Evolutionary conservation across 2,329 filamentous ascomycete genomes (phyloP).

Genomic region (Pyrenophora graminea): DNA sequence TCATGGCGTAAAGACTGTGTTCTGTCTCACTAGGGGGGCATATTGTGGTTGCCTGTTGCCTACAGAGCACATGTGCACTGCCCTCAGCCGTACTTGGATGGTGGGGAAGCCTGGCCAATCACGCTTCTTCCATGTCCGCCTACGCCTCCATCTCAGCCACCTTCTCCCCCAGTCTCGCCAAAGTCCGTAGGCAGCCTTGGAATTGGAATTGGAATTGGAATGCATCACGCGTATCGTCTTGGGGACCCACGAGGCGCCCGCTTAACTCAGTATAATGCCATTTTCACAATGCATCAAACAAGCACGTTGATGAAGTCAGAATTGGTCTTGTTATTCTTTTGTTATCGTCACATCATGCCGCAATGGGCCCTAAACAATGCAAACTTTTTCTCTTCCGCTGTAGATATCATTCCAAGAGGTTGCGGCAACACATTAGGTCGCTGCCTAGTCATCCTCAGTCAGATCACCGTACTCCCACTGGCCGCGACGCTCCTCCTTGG

Average conservation of each 20-base stretch:
- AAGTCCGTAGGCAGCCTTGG: too few species aligned
- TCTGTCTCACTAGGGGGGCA: constrained; percentile 31
- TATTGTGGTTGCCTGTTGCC: constrained; percentile 35
- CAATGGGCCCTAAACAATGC: neutral
- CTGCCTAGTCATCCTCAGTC: constrained; percentile 61
- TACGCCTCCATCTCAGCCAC: constrained; percentile 5
- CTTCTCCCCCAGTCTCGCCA: too few species aligned
- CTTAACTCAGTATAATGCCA: too few species aligned
- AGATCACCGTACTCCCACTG: constrained; percentile 99
- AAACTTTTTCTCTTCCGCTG: neutral
- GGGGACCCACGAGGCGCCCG: too few species aligned
- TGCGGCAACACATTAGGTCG: neutral
- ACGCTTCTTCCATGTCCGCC: constrained; percentile 8
- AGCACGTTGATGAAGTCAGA: too few species aligned
- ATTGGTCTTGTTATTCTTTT: too few species aligned
- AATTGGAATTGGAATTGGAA: too few species aligned
- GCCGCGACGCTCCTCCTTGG: constrained; percentile 78
- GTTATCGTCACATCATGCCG: too few species aligned
- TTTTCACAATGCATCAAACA: too few species aligned
- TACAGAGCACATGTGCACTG: constrained; percentile 8
- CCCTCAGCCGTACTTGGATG: constrained; percentile 15
- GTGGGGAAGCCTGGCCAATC: constrained; percentile 14
- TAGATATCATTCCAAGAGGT: neutral
- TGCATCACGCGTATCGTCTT: too few species aligned
- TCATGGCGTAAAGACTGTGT: constrained; percentile 27